These are phyloP conservation scores for Penicillium frequentans DNA, from an alignment of 2,329 filamentous ascomycete species.

Conservation along the genomic window DNA sequence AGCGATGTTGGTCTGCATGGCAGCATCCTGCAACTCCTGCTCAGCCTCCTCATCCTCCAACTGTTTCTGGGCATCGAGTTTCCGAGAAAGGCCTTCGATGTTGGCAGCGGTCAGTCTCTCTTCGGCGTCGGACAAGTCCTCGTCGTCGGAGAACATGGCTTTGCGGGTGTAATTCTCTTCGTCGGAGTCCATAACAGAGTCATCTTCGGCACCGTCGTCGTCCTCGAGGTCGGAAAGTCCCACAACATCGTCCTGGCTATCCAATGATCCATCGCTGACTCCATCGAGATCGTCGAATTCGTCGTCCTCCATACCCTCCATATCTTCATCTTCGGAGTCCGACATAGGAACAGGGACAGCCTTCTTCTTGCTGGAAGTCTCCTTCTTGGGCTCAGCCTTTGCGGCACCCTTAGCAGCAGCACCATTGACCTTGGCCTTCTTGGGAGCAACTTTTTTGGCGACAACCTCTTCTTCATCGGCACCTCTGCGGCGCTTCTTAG, in stretches of 20 bases:
- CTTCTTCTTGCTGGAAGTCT: slow-evolving; percentile 16
- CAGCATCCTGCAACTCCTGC: slow-evolving; percentile 79
- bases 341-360: slow-evolving; percentile 25
- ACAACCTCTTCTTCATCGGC: slow-evolving; percentile 44
- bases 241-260: slow-evolving; percentile 49
- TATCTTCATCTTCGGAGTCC: slow-evolving; percentile 35
- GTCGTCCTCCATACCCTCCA: slow-evolving; percentile 45
- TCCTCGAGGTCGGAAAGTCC: slow-evolving; percentile 57
- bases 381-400: slow-evolving; percentile 36
- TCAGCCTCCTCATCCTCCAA: slow-evolving; percentile 80
- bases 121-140: slow-evolving; percentile 82
- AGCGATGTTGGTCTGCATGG: slow-evolving; percentile 90
- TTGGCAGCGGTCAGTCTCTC: slow-evolving; percentile 93
- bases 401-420: slow-evolving; percentile 5
- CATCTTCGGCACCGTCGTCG: slow-evolving; percentile 54
- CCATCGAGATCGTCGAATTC: slow-evolving; percentile 48
- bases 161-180: slow-evolving; percentile 57
- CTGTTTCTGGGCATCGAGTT: slow-evolving; percentile 74
- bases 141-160: slow-evolving; percentile 92
- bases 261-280: slow-evolving; percentile 46
- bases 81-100: slow-evolving; percentile 85
- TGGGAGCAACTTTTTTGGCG: slow-evolving; percentile 38
- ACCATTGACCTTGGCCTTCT: slow-evolving; percentile 42
- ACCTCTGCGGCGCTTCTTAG: slow-evolving; percentile 65
- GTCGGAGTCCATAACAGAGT: slow-evolving; percentile 71